These are phyloP conservation scores for Hanseniaspora pseudoguilliermondii DNA, from an alignment of 805 yeast genomes.

Conservation along the genomic window DNA sequence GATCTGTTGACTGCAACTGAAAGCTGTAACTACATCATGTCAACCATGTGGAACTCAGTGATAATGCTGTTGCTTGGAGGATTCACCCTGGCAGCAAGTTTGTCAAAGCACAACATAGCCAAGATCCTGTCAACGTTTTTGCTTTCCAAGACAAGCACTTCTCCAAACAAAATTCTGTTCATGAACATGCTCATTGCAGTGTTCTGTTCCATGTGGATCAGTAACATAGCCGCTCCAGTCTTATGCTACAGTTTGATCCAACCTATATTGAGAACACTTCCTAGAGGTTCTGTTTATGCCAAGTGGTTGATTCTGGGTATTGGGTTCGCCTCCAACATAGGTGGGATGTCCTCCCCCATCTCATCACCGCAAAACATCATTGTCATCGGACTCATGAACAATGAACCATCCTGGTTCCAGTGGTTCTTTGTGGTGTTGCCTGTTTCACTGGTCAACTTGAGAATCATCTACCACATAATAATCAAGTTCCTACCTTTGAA, in stretches of 20 bases:
- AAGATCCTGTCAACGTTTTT: conserved; percentile 72
- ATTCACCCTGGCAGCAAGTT: conserved; percentile 85
- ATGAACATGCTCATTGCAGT: conserved; percentile 79
- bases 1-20: conserved; percentile 47
- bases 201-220: conserved; percentile 86
- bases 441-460: conserved; percentile 48
- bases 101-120: conserved; percentile 83
- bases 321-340: conserved; percentile 84
- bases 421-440: conserved; percentile 90
- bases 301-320: conserved; percentile 80
- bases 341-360: conserved; percentile 96
- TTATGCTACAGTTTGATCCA: conserved; percentile 82
- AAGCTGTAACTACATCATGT: conserved; percentile 57
- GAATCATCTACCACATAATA: conserved; percentile 55
- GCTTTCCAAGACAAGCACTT: conserved; percentile 70
- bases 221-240: conserved; percentile 96
- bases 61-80: conserved; percentile 86
- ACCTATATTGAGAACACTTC: conserved; percentile 73
- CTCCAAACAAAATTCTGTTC: conserved; percentile 62
- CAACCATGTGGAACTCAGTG: conserved; percentile 91
- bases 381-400: conserved; percentile 78
- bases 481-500: conserved; percentile 35
- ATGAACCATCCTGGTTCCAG: conserved; percentile 75
- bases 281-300: conserved; percentile 63
- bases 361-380: conserved; percentile 94